Percentiles rank a stretch among this genome's conserved stretches.
Conservation (phyloP, 768 basidiomycete species). For the Hypholoma sublateritium region DNA sequence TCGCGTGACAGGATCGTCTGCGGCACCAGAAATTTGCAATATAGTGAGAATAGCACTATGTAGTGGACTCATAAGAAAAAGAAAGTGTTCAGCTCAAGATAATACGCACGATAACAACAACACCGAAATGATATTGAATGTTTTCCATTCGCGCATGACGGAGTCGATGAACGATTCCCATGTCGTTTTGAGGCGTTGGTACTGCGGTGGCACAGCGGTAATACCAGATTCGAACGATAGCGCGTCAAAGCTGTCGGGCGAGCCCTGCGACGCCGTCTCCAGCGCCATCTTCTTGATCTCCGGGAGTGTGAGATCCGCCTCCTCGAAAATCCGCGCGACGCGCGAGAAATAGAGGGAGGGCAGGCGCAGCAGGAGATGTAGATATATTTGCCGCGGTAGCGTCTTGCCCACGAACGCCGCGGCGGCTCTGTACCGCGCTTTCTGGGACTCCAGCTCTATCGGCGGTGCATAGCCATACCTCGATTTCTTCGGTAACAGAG, state of each 20-base stretch:
- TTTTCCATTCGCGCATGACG: slow-evolving; percentile 34
- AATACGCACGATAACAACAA: slow-evolving; percentile 29
- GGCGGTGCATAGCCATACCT: not conserved
- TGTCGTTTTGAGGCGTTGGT: slow-evolving; percentile 20
- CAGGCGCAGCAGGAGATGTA: slow-evolving; percentile 41
- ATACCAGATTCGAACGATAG: slow-evolving; percentile 3
- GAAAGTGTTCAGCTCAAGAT: not conserved
- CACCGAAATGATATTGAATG: slow-evolving; percentile 33
- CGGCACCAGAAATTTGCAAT: slow-evolving; percentile 38
- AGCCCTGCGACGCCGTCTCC: slow-evolving; percentile 12
- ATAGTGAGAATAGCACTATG: slow-evolving; percentile 34
- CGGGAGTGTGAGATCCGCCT: slow-evolving; percentile 58
- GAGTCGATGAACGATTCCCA: slow-evolving; percentile 33
- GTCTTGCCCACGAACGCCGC: slow-evolving; percentile 27
- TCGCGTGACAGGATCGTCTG: slow-evolving; percentile 52
- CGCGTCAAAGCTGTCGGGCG: not conserved
- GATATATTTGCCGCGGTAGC: slow-evolving; percentile 31
- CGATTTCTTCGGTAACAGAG: not conserved
- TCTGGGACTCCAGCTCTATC: not conserved
- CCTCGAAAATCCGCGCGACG: slow-evolving; percentile 62
- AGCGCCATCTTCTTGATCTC: slow-evolving; percentile 46
- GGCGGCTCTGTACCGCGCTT: not conserved
- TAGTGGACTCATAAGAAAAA: not conserved
- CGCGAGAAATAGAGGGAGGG: slow-evolving; percentile 68
- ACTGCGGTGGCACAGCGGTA: slow-evolving; percentile 11